phyloP scores from a whole-genome alignment of 805 yeast genomes.

The Hanseniaspora lindneri region DNA sequence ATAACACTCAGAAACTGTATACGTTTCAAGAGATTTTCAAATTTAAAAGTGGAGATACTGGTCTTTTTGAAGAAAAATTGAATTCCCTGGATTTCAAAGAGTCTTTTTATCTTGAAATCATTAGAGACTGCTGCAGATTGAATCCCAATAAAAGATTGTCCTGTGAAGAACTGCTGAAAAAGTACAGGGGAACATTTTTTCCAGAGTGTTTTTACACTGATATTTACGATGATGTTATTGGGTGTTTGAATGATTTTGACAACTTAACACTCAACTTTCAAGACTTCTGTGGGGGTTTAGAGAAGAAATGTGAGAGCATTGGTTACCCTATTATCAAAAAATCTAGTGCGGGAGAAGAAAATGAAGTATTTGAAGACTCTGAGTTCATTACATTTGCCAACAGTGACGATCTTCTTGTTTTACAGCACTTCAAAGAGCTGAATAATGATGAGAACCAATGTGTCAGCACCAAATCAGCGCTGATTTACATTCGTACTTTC shows the following conservation, averaged over 20 bases:
- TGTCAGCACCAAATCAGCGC: constrained; percentile 5
- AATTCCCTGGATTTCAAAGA: constrained; percentile 33
- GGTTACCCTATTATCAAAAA: constrained; percentile 4
- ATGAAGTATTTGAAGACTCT: constrained; percentile 24
- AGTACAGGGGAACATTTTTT: constrained; percentile 42
- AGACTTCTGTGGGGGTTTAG: not conserved
- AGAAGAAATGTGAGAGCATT: not conserved
- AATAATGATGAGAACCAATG: not conserved
- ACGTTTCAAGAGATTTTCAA: constrained; percentile 78
- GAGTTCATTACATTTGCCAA: constrained; percentile 32
- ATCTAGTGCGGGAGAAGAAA: constrained; percentile 19
- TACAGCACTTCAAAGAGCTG: not conserved
- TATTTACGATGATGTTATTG: constrained; percentile 51
- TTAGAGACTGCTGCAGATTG: constrained; percentile 49
- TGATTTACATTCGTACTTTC: constrained; percentile 3
- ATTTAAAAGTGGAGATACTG: constrained; percentile 56
- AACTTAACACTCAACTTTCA: constrained; percentile 9
- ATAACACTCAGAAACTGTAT: constrained; percentile 68
- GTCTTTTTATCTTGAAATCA: constrained; percentile 43
- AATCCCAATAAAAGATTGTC: constrained; percentile 50
- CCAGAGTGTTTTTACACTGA: constrained; percentile 60
- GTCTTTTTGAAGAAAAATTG: constrained; percentile 33
- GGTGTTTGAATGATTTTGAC: constrained; percentile 18
- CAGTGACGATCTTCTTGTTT: constrained; percentile 14
- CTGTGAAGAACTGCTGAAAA: constrained; percentile 42